These are phyloP conservation scores for Planoprotostelium fungivorum DNA, from an alignment of 78 protist species.

Conservation along the genomic window DNA sequence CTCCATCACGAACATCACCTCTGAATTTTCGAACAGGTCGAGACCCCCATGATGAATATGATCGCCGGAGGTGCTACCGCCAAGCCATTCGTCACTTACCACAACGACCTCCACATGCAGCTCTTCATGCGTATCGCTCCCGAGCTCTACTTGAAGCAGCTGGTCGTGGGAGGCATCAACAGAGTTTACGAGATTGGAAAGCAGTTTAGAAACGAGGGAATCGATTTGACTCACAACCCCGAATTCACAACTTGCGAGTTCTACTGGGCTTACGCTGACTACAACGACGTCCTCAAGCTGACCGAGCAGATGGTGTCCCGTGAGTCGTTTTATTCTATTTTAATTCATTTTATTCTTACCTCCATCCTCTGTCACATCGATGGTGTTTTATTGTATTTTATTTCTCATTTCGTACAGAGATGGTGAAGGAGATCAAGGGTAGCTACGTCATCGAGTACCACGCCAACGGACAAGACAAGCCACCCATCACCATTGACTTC, in stretches of 20 bases:
- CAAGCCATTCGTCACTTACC: constrained; percentile 98
- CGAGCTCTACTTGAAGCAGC: constrained; percentile 98
- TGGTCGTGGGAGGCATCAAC: constrained; percentile 98
- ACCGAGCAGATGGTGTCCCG: constrained; percentile 89
- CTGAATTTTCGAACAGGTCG: constrained; percentile 61
- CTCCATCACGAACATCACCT: too few relatives aligned
- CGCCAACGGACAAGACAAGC: constrained; percentile 57
- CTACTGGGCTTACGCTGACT: constrained; percentile 99
- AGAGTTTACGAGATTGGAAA: constrained; percentile 99
- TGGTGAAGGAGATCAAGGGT: constrained; percentile 70
- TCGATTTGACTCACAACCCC: constrained; percentile 99
- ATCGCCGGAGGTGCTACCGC: constrained; percentile 99
- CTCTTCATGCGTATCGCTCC: constrained; percentile 99
- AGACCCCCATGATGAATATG: constrained; percentile 98
- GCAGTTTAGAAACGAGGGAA: constrained; percentile 99
- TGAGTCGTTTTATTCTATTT: background rate
- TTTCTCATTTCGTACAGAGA: background rate
- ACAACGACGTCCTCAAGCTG: constrained; percentile 95
- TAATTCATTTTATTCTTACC: too few relatives aligned
- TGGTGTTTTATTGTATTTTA: background rate
- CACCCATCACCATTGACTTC: constrained; percentile 88
- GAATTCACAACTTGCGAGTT: constrained; percentile 99
- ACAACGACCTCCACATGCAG: constrained; percentile 93
- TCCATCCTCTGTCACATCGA: too few relatives aligned
- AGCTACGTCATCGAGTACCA: constrained; percentile 65